phyloP scores from a whole-genome alignment of 2,329 filamentous ascomycete species.

The Penicillium sp. region DNA sequence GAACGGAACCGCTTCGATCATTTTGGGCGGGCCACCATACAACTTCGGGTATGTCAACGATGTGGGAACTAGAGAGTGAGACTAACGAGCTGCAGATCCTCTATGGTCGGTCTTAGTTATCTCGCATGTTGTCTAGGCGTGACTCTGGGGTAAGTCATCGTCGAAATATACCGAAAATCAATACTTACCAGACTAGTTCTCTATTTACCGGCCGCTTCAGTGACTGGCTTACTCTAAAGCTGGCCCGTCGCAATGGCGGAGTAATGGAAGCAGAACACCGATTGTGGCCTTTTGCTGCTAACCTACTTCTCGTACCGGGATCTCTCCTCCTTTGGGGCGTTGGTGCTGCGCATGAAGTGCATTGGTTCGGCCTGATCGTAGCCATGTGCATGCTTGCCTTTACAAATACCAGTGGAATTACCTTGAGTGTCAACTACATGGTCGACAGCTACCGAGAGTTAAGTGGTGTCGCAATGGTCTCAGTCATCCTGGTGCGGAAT shows the following conservation, averaged over 20 bases:
- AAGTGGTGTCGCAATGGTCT: conserved; percentile 46
- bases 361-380: conserved; percentile 49
- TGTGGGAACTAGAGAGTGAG: not conserved
- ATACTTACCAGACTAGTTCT: conserved; percentile 28
- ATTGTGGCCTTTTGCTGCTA: conserved; percentile 44
- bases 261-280: conserved; percentile 49
- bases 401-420: conserved; percentile 42
- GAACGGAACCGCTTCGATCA: conserved; percentile 44
- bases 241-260: conserved; percentile 46
- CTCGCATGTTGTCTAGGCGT: conserved; percentile 42
- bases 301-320: conserved; percentile 40
- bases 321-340: conserved; percentile 47
- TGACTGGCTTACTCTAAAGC: conserved; percentile 43
- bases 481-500: conserved; percentile 53
- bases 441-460: conserved; percentile 48
- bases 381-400: conserved; percentile 50
- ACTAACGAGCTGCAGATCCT: conserved; percentile 33
- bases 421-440: conserved; percentile 45
- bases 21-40: conserved; percentile 41
- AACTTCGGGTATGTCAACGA: conserved; percentile 37
- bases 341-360: conserved; percentile 46
- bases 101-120: conserved; percentile 46
- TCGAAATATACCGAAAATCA: not conserved
- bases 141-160: conserved; percentile 30
- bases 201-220: conserved; percentile 46